phyloP scores from a whole-genome alignment of 805 yeast genomes.

The Candida multigemmis region DNA sequence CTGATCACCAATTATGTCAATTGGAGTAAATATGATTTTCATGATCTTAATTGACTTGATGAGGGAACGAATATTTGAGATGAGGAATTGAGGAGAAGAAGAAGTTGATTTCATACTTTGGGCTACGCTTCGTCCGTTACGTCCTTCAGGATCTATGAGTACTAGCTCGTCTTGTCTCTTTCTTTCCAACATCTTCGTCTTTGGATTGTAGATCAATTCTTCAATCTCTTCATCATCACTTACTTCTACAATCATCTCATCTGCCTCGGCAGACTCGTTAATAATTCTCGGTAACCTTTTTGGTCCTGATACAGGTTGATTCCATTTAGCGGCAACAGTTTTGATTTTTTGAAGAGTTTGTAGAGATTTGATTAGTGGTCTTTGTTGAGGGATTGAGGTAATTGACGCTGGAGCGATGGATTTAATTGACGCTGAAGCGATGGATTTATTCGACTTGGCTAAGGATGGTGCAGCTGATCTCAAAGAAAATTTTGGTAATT shows the following conservation, averaged over 20 bases:
- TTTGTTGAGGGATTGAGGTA: no score
- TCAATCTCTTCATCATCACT: constrained; percentile 12
- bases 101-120: no score
- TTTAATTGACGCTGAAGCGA: no score
- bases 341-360: constrained; percentile 17
- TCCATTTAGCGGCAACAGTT: constrained; percentile 21
- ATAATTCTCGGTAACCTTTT: background rate
- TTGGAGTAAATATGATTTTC: constrained; percentile 30
- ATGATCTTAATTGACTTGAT: constrained; percentile 26
- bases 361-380: no score
- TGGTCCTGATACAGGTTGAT: constrained; percentile 12
- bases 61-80: constrained; percentile 21
- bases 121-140: no score
- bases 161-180: constrained; percentile 7
- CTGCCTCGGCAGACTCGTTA: constrained; percentile 4
- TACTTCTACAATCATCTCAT: constrained; percentile 21
- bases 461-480: no score
- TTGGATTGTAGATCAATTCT: constrained; percentile 22
- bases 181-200: constrained; percentile 21
- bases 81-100: constrained; percentile 14
- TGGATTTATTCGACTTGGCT: no score
- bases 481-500: no score
- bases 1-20: constrained; percentile 25
- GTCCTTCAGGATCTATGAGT: no score
- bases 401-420: no score